Evolutionary conservation across 805 yeast species (phyloP).

Genomic region (Ogataea trehalophila): DNA sequence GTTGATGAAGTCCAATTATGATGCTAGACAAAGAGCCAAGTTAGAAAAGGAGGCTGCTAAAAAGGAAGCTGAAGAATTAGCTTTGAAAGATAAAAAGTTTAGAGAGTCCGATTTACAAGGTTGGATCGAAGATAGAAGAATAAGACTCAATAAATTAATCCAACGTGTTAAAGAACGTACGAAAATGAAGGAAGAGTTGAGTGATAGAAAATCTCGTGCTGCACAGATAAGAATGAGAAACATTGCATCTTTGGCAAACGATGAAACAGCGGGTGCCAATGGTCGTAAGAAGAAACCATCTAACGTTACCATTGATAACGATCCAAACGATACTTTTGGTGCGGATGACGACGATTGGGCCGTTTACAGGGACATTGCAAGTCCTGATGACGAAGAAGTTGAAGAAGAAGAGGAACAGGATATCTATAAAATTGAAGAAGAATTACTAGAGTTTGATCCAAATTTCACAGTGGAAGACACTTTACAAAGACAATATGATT

Average conservation of each 20-base stretch:
- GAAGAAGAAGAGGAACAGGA: slow-evolving; percentile 68
- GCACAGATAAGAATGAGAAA: slow-evolving; percentile 91
- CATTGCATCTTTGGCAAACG: slow-evolving; percentile 84
- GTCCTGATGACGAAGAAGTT: slow-evolving; percentile 70
- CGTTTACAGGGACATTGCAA: slow-evolving; percentile 77
- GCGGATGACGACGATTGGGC: slow-evolving; percentile 96
- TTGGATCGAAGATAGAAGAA: slow-evolving; percentile 75
- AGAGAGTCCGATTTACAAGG: slow-evolving; percentile 65
- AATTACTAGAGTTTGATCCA: slow-evolving; percentile 78
- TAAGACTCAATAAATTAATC: slow-evolving; percentile 54
- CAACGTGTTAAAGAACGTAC: slow-evolving; percentile 59
- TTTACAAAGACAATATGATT: slow-evolving; percentile 73
- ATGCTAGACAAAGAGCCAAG: slow-evolving; percentile 79
- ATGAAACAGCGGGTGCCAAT: slow-evolving; percentile 24
- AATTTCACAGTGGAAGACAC: slow-evolving; percentile 83
- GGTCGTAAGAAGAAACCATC: slow-evolving; percentile 42
- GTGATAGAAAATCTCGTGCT: slow-evolving; percentile 85
- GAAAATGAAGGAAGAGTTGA: slow-evolving; percentile 69
- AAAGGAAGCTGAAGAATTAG: slow-evolving; percentile 54
- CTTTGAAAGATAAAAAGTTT: slow-evolving; percentile 69
- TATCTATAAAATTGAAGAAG: slow-evolving; percentile 62
- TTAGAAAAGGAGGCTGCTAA: slow-evolving; percentile 70
- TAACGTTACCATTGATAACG: slow-evolving; percentile 74
- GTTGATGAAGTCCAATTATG: slow-evolving; percentile 78
- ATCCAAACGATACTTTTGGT: slow-evolving; percentile 91